Conservation (phyloP, 805 yeast species). For the Spathaspora arborariae region DNA sequence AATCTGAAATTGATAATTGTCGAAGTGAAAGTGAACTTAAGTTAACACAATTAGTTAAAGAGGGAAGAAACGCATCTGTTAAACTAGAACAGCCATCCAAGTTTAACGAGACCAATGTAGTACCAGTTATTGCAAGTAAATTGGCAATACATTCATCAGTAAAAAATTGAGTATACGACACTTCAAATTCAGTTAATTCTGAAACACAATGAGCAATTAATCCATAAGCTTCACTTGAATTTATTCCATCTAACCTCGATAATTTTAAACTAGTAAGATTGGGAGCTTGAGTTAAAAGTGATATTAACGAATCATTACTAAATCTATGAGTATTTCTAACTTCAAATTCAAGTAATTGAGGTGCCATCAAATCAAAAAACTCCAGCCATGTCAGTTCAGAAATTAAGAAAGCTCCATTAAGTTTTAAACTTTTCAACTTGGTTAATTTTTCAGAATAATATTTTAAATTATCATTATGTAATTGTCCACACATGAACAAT, state of each 20-base stretch:
- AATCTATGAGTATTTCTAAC: constrained; percentile 83
- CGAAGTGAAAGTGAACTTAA: constrained; percentile 58
- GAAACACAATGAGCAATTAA: constrained; percentile 61
- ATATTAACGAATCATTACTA: constrained; percentile 57
- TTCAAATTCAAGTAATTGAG: constrained; percentile 54
- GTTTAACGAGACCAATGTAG: constrained; percentile 50
- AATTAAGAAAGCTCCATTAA: constrained; percentile 90
- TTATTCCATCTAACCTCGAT: constrained; percentile 70
- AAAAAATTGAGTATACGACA: constrained; percentile 58
- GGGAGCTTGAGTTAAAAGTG: constrained; percentile 54
- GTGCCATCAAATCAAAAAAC: constrained; percentile 60
- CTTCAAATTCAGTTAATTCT: constrained; percentile 53
- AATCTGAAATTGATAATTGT: constrained; percentile 62
- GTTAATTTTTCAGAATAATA: constrained; percentile 60
- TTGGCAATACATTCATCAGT: constrained; percentile 65
- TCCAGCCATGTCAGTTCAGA: constrained; percentile 73
- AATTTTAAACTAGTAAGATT: constrained; percentile 56
- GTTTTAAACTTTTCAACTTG: constrained; percentile 49
- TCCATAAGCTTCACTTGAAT: constrained; percentile 52
- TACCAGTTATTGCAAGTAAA: constrained; percentile 59
- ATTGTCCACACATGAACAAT: constrained; percentile 88
- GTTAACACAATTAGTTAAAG: constrained; percentile 55
- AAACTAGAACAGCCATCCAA: constrained; percentile 73
- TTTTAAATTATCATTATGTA: constrained; percentile 70
- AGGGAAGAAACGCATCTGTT: constrained; percentile 57